Base-by-base conservation (phyloP, 208 protist genomes). In the Strigomonas culicis region DNA sequence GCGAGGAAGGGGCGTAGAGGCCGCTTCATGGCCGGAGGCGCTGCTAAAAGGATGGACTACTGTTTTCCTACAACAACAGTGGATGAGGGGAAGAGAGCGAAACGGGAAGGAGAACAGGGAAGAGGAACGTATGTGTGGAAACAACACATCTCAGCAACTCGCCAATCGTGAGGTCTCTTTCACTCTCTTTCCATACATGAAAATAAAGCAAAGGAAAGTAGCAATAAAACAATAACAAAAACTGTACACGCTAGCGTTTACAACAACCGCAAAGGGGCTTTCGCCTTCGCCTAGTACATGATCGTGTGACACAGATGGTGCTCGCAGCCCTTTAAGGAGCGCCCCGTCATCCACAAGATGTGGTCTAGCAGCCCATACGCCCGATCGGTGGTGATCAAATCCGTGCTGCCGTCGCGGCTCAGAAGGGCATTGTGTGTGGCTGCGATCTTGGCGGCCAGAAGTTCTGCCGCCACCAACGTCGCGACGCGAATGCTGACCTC, bases 311-410 rank as follows among this genome's bases (percentile, higher is more conserved):
- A 87, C 4, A 87, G 72, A 75, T 92, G 63, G 68, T 95, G 75
- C 36, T 66, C 51, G 32, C 49, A 52, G n/a, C 53, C 21, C 24
- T 66, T 58, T 56, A 72, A 72, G 53, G 79, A 79, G 27, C 88
- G 79, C 17, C 88, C 88, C 50, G 87, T 71, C 36, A 79, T 91
- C 88, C 88, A 95, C 52, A 95, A 62, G 11, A 79, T 79, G 65
- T 88, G 84, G 55, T 95, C 88, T 43, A 95, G 50, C 7, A 10
- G n/a, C 13, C 11, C 24, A 22, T 55, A 55, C 49, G 8, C 61
- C 63, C 25, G 70, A 65, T 53, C 77, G 72, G 13, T 24, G 39
- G 28, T n/a, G 36, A 69, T 25, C 53, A 32, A 60, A 39, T 60
- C 49, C 10, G 28, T 65, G 28, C 24, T 28, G 44, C 21, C 19